These are phyloP conservation scores for Aspergillus baeticus DNA, from an alignment of 495 filamentous ascomycete genomes.

Conservation along the genomic window DNA sequence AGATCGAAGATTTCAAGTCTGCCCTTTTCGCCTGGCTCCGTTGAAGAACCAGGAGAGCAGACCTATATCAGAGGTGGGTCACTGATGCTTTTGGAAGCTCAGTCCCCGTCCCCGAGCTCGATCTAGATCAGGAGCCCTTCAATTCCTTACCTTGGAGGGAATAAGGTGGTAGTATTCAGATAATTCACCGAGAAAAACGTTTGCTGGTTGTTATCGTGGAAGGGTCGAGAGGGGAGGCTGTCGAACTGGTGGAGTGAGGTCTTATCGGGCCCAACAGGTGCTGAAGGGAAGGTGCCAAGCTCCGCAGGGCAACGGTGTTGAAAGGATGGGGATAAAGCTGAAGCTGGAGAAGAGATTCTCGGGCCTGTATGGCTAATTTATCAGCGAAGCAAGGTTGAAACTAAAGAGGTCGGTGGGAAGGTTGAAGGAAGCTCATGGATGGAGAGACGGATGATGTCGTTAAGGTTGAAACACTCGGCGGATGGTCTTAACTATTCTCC, in stretches of 20 bases:
- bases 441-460: slow-evolving; percentile 3
- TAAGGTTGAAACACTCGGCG: slow-evolving; percentile 18
- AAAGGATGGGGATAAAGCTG: neutral
- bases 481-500: slow-evolving; percentile 21
- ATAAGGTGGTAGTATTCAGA: neutral
- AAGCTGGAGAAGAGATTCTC: neutral
- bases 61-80: slow-evolving; percentile 35
- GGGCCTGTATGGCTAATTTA: neutral
- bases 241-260: slow-evolving; percentile 17
- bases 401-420: neutral
- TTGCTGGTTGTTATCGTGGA: neutral
- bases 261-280: slow-evolving; percentile 21
- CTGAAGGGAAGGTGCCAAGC: slow-evolving; percentile 14
- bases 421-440: neutral
- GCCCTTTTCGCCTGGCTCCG: slow-evolving; percentile 50
- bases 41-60: slow-evolving; percentile 52
- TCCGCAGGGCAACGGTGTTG: slow-evolving; percentile 3
- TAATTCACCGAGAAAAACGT: neutral
- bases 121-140: slow-evolving; percentile 8
- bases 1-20: slow-evolving; percentile 56
- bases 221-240: slow-evolving; percentile 1
- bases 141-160: slow-evolving; percentile 8
- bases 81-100: slow-evolving; percentile 23
- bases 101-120: slow-evolving; percentile 20
- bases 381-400: neutral